Percentiles rank a stretch among this genome's conserved stretches.
Evolutionary conservation across 768 basidiomycete genomes (phyloP).

Genomic region (Antrodiella citrinella): DNA sequence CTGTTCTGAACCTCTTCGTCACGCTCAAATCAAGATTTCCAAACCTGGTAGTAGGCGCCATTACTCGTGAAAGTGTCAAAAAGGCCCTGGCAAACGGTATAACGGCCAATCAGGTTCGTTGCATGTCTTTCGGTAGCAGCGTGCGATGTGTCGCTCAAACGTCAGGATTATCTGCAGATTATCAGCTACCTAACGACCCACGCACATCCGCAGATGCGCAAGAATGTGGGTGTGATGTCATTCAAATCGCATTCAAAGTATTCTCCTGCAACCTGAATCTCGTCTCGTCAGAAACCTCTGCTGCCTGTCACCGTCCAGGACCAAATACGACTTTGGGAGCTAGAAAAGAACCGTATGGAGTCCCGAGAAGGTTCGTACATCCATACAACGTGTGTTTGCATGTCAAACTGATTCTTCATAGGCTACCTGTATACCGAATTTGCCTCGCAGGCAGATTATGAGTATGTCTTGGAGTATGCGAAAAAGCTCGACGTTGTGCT

Average conservation of each 20-base stretch:
- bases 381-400: constrained; percentile 10
- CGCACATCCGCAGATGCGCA: constrained; percentile 97
- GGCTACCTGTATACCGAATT: constrained; percentile 88
- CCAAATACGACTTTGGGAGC: constrained; percentile 95
- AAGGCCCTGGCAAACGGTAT: constrained; percentile 92
- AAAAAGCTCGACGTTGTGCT: constrained; percentile 73
- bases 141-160: constrained; percentile 1
- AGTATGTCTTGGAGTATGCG: constrained; percentile 80
- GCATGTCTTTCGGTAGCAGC: constrained; percentile 15
- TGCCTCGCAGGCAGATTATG: constrained; percentile 80
- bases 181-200: constrained; percentile 91
- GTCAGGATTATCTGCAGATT: constrained; percentile 48
- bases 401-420: constrained; percentile 26
- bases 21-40: constrained; percentile 91
- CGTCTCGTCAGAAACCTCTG: constrained; percentile 61
- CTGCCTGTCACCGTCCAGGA: constrained; percentile 97
- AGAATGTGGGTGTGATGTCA: constrained; percentile 50
- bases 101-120: constrained; percentile 82
- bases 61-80: constrained; percentile 94
- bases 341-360: constrained; percentile 87
- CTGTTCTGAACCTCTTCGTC: constrained; percentile 91
- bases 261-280: constrained; percentile 7
- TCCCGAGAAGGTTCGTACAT: constrained; percentile 80
- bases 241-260: not conserved
- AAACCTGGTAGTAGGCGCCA: constrained; percentile 91